phyloP scores from a whole-genome alignment of 495 filamentous ascomycete genomes.

The Penicillium mononematosum region DNA sequence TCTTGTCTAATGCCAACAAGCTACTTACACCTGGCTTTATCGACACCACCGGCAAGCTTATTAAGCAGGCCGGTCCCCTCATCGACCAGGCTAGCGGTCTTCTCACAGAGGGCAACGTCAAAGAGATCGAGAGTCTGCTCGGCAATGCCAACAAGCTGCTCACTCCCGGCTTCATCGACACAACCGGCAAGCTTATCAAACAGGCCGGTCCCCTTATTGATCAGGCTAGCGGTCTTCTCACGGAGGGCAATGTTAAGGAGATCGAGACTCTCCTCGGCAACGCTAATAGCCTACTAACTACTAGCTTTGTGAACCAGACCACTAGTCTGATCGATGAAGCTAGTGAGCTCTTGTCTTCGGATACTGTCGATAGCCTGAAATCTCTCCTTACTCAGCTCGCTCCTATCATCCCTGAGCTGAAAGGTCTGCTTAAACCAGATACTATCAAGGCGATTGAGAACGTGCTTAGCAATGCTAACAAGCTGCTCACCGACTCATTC shows the following conservation, averaged over 20 bases:
- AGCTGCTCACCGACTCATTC: slow-evolving; percentile 38
- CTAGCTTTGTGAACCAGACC: slow-evolving; percentile 26
- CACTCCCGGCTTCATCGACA: slow-evolving; percentile 22
- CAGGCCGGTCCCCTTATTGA: slow-evolving; percentile 37
- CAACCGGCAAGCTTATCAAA: slow-evolving; percentile 33
- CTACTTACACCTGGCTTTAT: slow-evolving; percentile 41
- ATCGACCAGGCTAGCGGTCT: slow-evolving; percentile 19
- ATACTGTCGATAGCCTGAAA: slow-evolving; percentile 40
- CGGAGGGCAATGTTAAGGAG: slow-evolving; percentile 31
- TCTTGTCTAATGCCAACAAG: slow-evolving; percentile 39
- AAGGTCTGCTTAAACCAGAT: slow-evolving; percentile 33
- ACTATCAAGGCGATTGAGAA: slow-evolving; percentile 37
- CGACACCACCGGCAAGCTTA: slow-evolving; percentile 39
- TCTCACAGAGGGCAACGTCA: slow-evolving; percentile 8
- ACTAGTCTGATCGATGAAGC: slow-evolving; percentile 35
- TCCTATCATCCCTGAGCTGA: slow-evolving; percentile 14
- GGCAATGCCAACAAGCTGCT: slow-evolving; percentile 9
- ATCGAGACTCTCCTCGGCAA: slow-evolving; percentile 41
- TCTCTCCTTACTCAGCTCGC: slow-evolving; percentile 18
- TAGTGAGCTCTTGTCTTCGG: slow-evolving; percentile 28
- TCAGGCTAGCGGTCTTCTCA: slow-evolving; percentile 34
- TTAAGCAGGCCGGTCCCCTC: slow-evolving; percentile 33
- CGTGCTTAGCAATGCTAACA: slow-evolving; percentile 40
- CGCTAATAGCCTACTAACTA: slow-evolving; percentile 37
- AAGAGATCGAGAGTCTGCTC: slow-evolving; percentile 1